phyloP scores from a whole-genome alignment of 2,329 filamentous ascomycete genomes.

The Trichoderma harzianum region DNA sequence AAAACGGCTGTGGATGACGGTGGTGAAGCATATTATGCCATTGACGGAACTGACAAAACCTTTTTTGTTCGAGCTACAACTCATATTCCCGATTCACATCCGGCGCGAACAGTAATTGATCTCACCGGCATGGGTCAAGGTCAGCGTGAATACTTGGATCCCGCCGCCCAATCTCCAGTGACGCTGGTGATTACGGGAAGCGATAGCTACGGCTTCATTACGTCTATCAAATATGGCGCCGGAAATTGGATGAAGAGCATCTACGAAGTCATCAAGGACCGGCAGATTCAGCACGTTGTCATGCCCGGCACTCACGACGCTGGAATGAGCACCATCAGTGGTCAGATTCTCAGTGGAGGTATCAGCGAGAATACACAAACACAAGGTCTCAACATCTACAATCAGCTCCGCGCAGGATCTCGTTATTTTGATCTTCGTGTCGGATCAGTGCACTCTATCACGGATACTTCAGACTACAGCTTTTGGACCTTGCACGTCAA shows the following conservation, averaged over 20 bases:
- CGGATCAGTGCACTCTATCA: conserved; percentile 27
- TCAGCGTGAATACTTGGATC: conserved; percentile 33
- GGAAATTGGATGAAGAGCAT: conserved; percentile 34
- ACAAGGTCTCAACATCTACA: conserved; percentile 42
- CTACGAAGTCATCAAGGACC: conserved; percentile 33
- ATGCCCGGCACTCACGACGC: conserved; percentile 49
- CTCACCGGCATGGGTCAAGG: conserved; percentile 32
- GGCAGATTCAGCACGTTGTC: conserved; percentile 42
- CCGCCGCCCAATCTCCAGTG: conserved; percentile 30
- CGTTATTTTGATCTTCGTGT: conserved; percentile 48
- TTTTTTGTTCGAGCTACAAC: conserved; percentile 32
- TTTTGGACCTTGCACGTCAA: conserved; percentile 44
- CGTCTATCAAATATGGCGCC: conserved; percentile 29
- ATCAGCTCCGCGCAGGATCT: conserved; percentile 44
- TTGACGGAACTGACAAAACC: conserved; percentile 30
- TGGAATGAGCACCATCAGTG: conserved; percentile 44
- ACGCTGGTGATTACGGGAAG: conserved; percentile 37
- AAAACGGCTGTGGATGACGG: conserved; percentile 26
- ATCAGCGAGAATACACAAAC: conserved; percentile 42
- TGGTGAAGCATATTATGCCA: conserved; percentile 32
- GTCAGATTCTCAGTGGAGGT: conserved; percentile 34
- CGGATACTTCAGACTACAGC: conserved; percentile 23
- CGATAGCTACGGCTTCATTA: conserved; percentile 31
- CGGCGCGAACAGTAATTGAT: conserved; percentile 29
- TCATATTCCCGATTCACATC: conserved; percentile 28